phyloP scores from a whole-genome alignment of 2,329 filamentous ascomycete species.

The Dissoconium aciculare region DNA sequence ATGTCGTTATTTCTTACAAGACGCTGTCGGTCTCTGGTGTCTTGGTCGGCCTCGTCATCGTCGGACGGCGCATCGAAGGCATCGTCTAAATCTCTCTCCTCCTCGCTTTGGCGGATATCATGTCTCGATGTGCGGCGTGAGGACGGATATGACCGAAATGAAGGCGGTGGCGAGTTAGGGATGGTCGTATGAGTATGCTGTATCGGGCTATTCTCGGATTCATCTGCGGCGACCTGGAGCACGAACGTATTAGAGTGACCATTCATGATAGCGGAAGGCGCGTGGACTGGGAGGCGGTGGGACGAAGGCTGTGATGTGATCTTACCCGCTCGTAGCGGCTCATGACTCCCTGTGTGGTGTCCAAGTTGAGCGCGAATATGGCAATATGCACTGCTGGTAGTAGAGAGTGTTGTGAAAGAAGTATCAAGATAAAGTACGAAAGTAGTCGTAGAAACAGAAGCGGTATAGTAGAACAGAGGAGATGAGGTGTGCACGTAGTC shows the following conservation, averaged over 20 bases:
- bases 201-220: conserved; percentile 29
- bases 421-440: no score
- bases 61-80: conserved; percentile 59
- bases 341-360: conserved; percentile 24
- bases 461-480: no score
- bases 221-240: conserved; percentile 25
- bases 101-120: conserved; percentile 39
- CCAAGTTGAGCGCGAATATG: no score
- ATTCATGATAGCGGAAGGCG: no score
- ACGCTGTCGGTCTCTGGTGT: conserved; percentile 69
- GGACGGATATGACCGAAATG: conserved; percentile 73
- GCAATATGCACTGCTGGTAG: no score
- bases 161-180: conserved; percentile 47
- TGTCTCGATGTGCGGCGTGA: conserved; percentile 44
- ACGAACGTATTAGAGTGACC: conserved; percentile 9
- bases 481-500: no score
- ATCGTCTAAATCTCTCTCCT: conserved; percentile 74
- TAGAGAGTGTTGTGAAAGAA: no score
- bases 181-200: conserved; percentile 23
- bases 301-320: no score
- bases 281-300: no score
- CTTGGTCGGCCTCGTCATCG: conserved; percentile 54
- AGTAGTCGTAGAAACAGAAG: no score
- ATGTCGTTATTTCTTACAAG: conserved; percentile 39
- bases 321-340: conserved; percentile 36